Conservation (phyloP, 2,329 filamentous ascomycete species). For the Trichoderma cornu-damae region DNA sequence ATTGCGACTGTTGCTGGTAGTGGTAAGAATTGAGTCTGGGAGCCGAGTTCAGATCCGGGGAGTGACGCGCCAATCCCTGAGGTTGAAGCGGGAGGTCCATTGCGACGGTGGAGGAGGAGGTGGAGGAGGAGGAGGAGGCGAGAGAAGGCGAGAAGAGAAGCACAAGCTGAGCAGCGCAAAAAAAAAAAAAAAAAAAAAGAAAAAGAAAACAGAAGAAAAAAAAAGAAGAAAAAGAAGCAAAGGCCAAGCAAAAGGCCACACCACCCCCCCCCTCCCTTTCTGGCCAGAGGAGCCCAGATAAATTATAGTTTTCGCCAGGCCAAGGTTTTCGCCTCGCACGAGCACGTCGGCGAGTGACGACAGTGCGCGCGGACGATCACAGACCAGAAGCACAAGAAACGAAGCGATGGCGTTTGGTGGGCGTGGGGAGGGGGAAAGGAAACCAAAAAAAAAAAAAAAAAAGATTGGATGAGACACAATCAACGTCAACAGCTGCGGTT, state of each 20-base stretch:
- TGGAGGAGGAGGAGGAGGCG: neutral
- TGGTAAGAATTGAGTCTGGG: conserved; percentile 11
- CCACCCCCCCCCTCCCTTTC: neutral
- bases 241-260: neutral
- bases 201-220: neutral
- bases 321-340: conserved; percentile 15
- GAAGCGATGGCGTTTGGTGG: conserved; percentile 15
- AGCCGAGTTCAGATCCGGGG: conserved; percentile 23
- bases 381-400: conserved; percentile 3
- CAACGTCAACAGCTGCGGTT: conserved; percentile 6
- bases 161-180: neutral
- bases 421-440: conserved; percentile 5
- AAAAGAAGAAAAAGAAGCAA: neutral
- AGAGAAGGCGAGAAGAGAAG: neutral
- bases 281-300: conserved; percentile 1
- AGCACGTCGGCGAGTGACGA: conserved; percentile 10
- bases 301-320: conserved; percentile 15
- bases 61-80: conserved; percentile 23
- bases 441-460: no score
- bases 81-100: conserved; percentile 29
- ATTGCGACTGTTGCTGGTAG: conserved; percentile 4
- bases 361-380: conserved; percentile 3
- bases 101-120: conserved; percentile 24
- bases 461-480: neutral
- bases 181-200: neutral